A percentile compares a stretch with the other conserved stretches of the same genome.
Conservation (phyloP, 164 flowering plant genomes). For the Paratinospora sagittata region DNA sequence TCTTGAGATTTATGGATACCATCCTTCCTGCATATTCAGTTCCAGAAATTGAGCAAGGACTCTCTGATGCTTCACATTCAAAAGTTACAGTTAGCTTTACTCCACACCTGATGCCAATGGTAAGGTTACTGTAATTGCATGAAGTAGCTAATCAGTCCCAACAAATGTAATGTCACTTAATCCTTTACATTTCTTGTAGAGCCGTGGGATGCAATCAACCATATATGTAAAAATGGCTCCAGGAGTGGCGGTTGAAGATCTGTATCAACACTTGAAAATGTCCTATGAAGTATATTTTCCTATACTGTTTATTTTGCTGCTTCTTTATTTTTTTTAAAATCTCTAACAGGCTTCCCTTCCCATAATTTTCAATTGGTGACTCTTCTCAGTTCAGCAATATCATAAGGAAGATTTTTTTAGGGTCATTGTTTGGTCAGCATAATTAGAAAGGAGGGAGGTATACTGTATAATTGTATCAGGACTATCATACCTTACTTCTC, state of each 20-base stretch:
- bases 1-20: not conserved
- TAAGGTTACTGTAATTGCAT: constrained; percentile 19
- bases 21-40: constrained; percentile 41
- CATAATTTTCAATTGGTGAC: not conserved
- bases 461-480: not conserved
- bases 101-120: constrained; percentile 98
- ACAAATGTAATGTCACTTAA: not conserved
- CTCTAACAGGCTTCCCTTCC: not conserved
- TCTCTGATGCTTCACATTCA: constrained; percentile 66
- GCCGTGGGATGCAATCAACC: constrained; percentile 98
- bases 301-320: not conserved
- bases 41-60: constrained; percentile 98
- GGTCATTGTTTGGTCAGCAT: not conserved
- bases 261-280: constrained; percentile 46
- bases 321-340: not conserved
- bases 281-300: constrained; percentile 54
- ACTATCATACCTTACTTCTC: not conserved
- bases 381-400: not conserved
- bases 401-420: not conserved
- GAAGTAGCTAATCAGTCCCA: not conserved
- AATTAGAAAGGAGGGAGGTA: not conserved
- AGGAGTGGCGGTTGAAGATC: constrained; percentile 67
- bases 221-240: constrained; percentile 89
- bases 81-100: constrained; percentile 91
- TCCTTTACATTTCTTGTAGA: constrained; percentile 32